Evolutionary conservation across 768 basidiomycete species (phyloP).

Genomic region (Russula brevipes): DNA sequence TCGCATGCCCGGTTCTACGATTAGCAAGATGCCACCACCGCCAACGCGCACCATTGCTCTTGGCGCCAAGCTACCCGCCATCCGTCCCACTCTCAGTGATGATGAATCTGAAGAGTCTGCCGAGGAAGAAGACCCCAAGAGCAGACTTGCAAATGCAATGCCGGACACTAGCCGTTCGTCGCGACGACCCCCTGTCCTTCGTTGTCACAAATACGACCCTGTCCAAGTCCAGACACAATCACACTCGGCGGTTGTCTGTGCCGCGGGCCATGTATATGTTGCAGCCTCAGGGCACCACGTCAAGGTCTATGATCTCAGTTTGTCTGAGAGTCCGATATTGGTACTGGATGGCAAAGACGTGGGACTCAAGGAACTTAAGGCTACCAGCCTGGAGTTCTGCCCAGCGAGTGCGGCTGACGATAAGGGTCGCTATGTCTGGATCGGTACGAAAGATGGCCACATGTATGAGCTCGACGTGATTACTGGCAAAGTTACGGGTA

Average conservation of each 20-base stretch:
- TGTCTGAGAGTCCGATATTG: slow-evolving; percentile 42
- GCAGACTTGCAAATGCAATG: slow-evolving; percentile 44
- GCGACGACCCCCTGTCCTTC: slow-evolving; percentile 41
- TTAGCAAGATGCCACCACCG: slow-evolving; percentile 53
- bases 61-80: slow-evolving; percentile 64
- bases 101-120: slow-evolving; percentile 36
- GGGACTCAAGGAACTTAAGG: slow-evolving; percentile 59
- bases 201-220: slow-evolving; percentile 36
- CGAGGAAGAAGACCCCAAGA: slow-evolving; percentile 48
- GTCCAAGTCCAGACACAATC: slow-evolving; percentile 51
- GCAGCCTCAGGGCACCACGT: slow-evolving; percentile 56
- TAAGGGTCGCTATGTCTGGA: slow-evolving; percentile 67
- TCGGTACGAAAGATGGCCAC: slow-evolving; percentile 88
- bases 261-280: slow-evolving; percentile 54
- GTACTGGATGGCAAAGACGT: slow-evolving; percentile 58
- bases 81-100: slow-evolving; percentile 46
- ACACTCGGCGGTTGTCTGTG: slow-evolving; percentile 48
- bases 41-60: slow-evolving; percentile 68
- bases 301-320: slow-evolving; percentile 55
- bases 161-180: slow-evolving; percentile 70
- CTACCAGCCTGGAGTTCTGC: slow-evolving; percentile 77
- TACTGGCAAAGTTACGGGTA: slow-evolving; percentile 50
- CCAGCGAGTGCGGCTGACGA: slow-evolving; percentile 43
- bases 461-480: slow-evolving; percentile 75
- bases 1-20: slow-evolving; percentile 4